These are phyloP conservation scores for Lasiosphaeriaceae sp. DNA, from an alignment of 495 filamentous ascomycete species.

Conservation along the genomic window DNA sequence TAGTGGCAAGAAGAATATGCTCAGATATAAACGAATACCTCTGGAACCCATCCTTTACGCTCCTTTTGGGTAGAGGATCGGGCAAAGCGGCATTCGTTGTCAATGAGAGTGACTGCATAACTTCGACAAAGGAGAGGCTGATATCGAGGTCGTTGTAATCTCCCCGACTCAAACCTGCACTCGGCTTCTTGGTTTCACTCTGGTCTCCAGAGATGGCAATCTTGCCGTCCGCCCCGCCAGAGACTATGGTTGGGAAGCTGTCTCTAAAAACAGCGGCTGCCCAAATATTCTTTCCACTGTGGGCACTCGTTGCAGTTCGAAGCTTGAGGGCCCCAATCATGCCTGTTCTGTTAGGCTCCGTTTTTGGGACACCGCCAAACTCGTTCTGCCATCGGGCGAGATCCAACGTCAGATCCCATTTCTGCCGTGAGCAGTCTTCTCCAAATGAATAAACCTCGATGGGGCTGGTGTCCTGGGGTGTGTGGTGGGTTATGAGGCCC, in stretches of 20 bases:
- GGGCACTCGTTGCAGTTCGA: constrained; percentile 51
- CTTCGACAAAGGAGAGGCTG: constrained; percentile 17
- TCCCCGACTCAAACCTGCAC: not conserved
- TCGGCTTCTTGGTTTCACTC: not conserved
- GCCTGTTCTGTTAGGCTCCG: constrained; percentile 6
- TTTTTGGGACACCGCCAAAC: not conserved
- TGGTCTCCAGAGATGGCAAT: constrained; percentile 37
- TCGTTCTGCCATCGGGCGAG: constrained; percentile 5
- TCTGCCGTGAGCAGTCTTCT: constrained; percentile 70
- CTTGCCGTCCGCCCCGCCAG: constrained; percentile 82
- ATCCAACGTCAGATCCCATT: constrained; percentile 58
- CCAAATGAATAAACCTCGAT: constrained; percentile 66
- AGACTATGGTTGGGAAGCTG: constrained; percentile 52
- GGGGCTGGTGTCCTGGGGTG: not conserved
- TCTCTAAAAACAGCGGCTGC: constrained; percentile 51
- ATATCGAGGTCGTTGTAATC: constrained; percentile 14
- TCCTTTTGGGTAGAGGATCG: not conserved
- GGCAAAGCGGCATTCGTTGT: not conserved
- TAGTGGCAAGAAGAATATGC: constrained; percentile 54
- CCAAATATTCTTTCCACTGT: constrained; percentile 93
- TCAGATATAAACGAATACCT: constrained; percentile 62
- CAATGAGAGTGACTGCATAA: constrained; percentile 4
- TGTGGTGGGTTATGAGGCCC: constrained; percentile 11
- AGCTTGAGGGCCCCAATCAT: constrained; percentile 43
- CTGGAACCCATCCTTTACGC: constrained; percentile 49